Percentiles rank a stretch among this genome's conserved stretches.
Conservation (phyloP, 164 flowering plant genomes). For the Magnolia kwangsiensis region DNA sequence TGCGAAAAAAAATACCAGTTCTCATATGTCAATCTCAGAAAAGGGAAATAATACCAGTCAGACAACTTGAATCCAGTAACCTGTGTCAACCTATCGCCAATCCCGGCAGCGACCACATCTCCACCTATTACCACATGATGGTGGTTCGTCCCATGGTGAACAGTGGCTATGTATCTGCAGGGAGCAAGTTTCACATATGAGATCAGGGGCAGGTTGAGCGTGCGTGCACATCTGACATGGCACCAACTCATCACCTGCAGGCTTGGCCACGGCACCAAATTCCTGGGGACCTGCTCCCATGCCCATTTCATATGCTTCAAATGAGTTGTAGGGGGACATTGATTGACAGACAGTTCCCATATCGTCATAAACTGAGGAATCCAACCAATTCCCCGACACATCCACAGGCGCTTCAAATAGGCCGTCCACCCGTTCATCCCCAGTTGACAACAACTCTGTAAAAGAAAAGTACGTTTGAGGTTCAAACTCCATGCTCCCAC, state of each 20-base stretch:
- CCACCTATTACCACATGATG: conserved; percentile 43
- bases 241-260: conserved; percentile 6
- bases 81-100: conserved; percentile 34
- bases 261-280: not conserved
- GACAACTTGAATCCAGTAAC: not conserved
- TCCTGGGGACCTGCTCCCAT: conserved; percentile 17
- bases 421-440: conserved; percentile 39
- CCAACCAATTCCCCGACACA: conserved; percentile 28
- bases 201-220: conserved; percentile 56
- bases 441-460: conserved; percentile 65
- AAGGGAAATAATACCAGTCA: not conserved
- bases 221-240: conserved; percentile 49
- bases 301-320: conserved; percentile 24
- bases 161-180: conserved; percentile 60
- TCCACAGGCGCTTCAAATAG: conserved; percentile 28
- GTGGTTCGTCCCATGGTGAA: conserved; percentile 63
- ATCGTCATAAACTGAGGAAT: conserved; percentile 12
- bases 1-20: not conserved
- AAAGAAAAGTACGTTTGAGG: conserved; percentile 94
- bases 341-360: conserved; percentile 1
- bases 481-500: conserved; percentile 55
- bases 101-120: conserved; percentile 74
- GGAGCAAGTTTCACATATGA: conserved; percentile 58
- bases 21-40: not conserved
- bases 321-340: conserved; percentile 12